Evolutionary conservation across 1,284 basidiomycete species (phyloP).

Genomic region (Ganoderma lingzhi): DNA sequence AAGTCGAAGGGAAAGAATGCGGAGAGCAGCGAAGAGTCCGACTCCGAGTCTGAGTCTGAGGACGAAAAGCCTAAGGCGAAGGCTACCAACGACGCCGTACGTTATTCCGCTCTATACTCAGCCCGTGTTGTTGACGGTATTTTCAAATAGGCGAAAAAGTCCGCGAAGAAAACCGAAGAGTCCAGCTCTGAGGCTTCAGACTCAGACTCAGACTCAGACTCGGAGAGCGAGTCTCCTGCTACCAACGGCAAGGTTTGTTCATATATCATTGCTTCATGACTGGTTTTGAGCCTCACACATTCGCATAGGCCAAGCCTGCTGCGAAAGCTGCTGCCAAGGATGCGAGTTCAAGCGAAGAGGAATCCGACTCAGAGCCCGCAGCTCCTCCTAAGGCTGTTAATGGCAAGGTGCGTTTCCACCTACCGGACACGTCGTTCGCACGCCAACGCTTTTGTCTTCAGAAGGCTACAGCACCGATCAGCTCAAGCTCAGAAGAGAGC

Average conservation of each 20-base stretch:
- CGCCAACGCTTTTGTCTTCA: background rate
- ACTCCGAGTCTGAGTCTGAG: slow-evolving; percentile 37
- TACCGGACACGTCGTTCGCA: background rate
- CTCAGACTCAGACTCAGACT: slow-evolving; percentile 27
- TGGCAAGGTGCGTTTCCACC: slow-evolving; percentile 32
- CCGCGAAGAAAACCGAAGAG: slow-evolving; percentile 31
- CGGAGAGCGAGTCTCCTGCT: slow-evolving; percentile 26
- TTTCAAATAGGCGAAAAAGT: slow-evolving; percentile 12
- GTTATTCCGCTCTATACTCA: background rate
- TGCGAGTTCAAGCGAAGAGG: slow-evolving; percentile 39
- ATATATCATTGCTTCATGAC: background rate
- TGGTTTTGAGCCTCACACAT: background rate
- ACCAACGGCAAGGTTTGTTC: slow-evolving; percentile 30
- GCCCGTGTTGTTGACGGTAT: background rate
- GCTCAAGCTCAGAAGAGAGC: slow-evolving; percentile 32
- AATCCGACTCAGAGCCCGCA: slow-evolving; percentile 38
- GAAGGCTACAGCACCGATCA: slow-evolving; percentile 25
- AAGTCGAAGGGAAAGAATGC: slow-evolving; percentile 44
- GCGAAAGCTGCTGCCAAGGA: slow-evolving; percentile 27
- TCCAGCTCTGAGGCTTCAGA: slow-evolving; percentile 24
- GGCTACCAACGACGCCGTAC: slow-evolving; percentile 34
- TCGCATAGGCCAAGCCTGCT: slow-evolving; percentile 25
- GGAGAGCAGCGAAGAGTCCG: slow-evolving; percentile 34
- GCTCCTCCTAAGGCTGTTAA: slow-evolving; percentile 33
- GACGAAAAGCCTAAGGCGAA: slow-evolving; percentile 40